Percentiles rank a stretch among this genome's conserved stretches.
Evolutionary conservation across 2,329 filamentous ascomycete species (phyloP).

Genomic region (Phialophora verrucosa): DNA sequence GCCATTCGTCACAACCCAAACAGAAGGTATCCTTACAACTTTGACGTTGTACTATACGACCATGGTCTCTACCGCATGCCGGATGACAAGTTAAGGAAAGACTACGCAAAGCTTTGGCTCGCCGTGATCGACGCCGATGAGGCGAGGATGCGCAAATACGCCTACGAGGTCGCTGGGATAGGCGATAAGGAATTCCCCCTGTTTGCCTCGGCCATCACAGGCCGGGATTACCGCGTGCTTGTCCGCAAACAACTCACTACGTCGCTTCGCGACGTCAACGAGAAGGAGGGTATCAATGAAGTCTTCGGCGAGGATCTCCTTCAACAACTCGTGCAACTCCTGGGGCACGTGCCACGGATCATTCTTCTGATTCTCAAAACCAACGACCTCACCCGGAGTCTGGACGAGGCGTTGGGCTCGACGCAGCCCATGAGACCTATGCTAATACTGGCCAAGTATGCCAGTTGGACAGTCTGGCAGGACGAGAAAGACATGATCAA

Average conservation of each 20-base stretch:
- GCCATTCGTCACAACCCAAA: constrained; percentile 79
- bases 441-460: constrained; percentile 68
- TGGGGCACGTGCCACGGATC: constrained; percentile 86
- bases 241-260: constrained; percentile 58
- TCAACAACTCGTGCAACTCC: constrained; percentile 82
- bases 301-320: constrained; percentile 87
- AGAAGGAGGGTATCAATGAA: constrained; percentile 84
- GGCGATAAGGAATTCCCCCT: constrained; percentile 89
- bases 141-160: constrained; percentile 82
- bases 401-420: constrained; percentile 79
- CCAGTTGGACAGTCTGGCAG: constrained; percentile 66
- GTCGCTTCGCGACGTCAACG: constrained; percentile 68
- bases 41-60: constrained; percentile 95
- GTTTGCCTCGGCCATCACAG: constrained; percentile 95
- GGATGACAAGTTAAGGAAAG: constrained; percentile 74
- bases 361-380: constrained; percentile 97
- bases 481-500: constrained; percentile 61
- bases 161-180: constrained; percentile 86
- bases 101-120: constrained; percentile 96
- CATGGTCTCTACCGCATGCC: constrained; percentile 97
- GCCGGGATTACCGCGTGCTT: constrained; percentile 83
- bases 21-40: constrained; percentile 70
- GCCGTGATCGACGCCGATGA: constrained; percentile 92
- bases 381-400: constrained; percentile 89
- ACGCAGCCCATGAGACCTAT: constrained; percentile 66